Evolutionary conservation across 352 stramenopile genomes (phyloP), one percentile per base, ranked within the genome.

Genomic region (Globisporangium canariense): DNA sequence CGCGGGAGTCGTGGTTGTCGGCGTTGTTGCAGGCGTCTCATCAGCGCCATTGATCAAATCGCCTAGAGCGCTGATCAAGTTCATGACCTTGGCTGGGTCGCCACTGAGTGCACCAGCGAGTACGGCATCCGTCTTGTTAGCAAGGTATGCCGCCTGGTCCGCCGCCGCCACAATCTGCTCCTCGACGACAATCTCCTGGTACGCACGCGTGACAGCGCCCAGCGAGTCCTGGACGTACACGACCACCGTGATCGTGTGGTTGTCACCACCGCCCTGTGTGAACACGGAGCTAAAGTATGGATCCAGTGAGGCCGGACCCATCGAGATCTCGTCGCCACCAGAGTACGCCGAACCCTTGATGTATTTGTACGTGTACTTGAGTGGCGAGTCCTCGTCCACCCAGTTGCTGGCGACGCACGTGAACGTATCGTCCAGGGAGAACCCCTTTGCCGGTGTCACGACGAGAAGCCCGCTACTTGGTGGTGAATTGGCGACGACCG

Each of bases 331-430:
- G 1, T 57, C 67, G 11, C 75, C 79, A 32, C 74, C 73, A 0
- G 74, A 84, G 50, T 75, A 86, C 0, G 79, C 69, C 0, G 71
- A 61, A 2, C 78, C 83, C 25, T 82, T 81, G 46, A 91, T 91
- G 60, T 91, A 91, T 60, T 77, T 83, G 67, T 86, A 91, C n/a
- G 77, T 82, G 67, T 88, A 91, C 46, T 76, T 77, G 1, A 91
- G 65, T 11, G 83, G 83, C 54, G 77, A 54, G 50, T 89, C 80
- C 41, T 88, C 83, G 41, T 89, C 83, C 0, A 90, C 83, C 83
- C 83, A 91, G 51, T 86, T 73, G 18, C 66, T 78, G 11, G 74
- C 74, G 3, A 80, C 66, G 2, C 86, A 58, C 3, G 69, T 56
- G 32, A 91, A 91, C 16, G 70, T 76, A 58, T 86, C 77, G 50